Conservation (phyloP, 2,329 filamentous ascomycete genomes). For the Fusarium chlamydosporum region DNA sequence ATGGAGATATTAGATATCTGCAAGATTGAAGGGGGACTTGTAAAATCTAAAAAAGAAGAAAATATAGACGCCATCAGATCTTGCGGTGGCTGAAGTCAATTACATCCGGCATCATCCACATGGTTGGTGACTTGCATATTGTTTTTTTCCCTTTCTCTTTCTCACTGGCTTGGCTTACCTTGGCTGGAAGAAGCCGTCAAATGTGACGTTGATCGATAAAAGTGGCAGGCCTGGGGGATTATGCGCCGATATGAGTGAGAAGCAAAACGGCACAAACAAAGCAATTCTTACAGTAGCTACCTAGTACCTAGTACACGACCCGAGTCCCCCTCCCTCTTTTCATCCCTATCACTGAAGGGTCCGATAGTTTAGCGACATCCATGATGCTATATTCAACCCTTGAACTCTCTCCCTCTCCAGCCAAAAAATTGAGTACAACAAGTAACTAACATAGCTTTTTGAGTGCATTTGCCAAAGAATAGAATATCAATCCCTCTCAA, state of each 20-base stretch:
- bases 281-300: no score
- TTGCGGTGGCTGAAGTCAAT: slow-evolving; percentile 8
- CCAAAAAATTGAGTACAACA: neutral
- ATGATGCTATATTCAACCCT: slow-evolving; percentile 28
- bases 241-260: slow-evolving; percentile 17
- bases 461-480: slow-evolving; percentile 15
- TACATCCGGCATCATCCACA: slow-evolving; percentile 50
- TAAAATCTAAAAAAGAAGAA: neutral
- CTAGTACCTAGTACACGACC: neutral
- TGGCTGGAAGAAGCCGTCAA: slow-evolving; percentile 25
- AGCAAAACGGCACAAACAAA: slow-evolving; percentile 6
- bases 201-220: slow-evolving; percentile 28
- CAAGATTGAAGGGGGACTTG: slow-evolving; percentile 18
- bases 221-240: slow-evolving; percentile 13
- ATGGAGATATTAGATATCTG: neutral
- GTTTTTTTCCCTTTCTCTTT: neutral
- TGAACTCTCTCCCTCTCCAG: neutral
- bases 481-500: slow-evolving; percentile 22
- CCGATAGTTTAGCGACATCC: slow-evolving; percentile 5
- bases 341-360: slow-evolving; percentile 10
- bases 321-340: neutral
- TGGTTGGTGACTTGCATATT: slow-evolving; percentile 50
- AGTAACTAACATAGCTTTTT: neutral
- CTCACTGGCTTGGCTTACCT: slow-evolving; percentile 16
- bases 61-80: slow-evolving; percentile 9